phyloP scores from a whole-genome alignment of 2,329 filamentous ascomycete genomes.

The Aspergillus pseudoterreus region DNA sequence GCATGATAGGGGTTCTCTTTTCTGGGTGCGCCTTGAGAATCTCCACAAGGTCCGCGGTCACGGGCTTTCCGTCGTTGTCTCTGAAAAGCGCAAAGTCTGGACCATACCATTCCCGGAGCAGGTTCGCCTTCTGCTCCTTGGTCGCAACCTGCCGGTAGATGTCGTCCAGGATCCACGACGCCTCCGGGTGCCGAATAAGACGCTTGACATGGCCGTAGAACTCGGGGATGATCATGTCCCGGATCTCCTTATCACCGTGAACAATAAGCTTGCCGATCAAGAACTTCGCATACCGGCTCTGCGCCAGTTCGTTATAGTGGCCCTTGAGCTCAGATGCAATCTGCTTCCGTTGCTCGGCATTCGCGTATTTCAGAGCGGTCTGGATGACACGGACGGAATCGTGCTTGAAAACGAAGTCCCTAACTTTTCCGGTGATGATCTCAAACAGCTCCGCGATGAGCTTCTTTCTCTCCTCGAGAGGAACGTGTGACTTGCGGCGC shows the following conservation, averaged over 20 bases:
- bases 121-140: constrained; percentile 74
- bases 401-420: constrained; percentile 97
- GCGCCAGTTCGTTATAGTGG: constrained; percentile 76
- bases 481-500: constrained; percentile 88
- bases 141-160: constrained; percentile 88
- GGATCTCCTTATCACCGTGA: constrained; percentile 82
- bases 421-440: constrained; percentile 86
- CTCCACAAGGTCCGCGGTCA: constrained; percentile 63
- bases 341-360: constrained; percentile 73
- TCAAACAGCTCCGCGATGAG: constrained; percentile 85
- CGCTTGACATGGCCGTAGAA: constrained; percentile 93
- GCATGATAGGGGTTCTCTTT: constrained; percentile 84
- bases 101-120: constrained; percentile 95
- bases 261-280: constrained; percentile 92
- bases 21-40: constrained; percentile 76
- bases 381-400: constrained; percentile 96
- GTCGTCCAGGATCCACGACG: constrained; percentile 96
- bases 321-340: constrained; percentile 86
- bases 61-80: constrained; percentile 47
- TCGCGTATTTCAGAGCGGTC: constrained; percentile 94
- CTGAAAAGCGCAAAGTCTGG: constrained; percentile 84
- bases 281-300: constrained; percentile 97
- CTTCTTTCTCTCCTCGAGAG: constrained; percentile 79
- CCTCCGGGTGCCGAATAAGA: constrained; percentile 93
- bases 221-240: constrained; percentile 85